Percentiles rank a stretch among this genome's conserved stretches.
phyloP scores from a whole-genome alignment of 306 rosid species.

The Sphenostylis stenocarpa region DNA sequence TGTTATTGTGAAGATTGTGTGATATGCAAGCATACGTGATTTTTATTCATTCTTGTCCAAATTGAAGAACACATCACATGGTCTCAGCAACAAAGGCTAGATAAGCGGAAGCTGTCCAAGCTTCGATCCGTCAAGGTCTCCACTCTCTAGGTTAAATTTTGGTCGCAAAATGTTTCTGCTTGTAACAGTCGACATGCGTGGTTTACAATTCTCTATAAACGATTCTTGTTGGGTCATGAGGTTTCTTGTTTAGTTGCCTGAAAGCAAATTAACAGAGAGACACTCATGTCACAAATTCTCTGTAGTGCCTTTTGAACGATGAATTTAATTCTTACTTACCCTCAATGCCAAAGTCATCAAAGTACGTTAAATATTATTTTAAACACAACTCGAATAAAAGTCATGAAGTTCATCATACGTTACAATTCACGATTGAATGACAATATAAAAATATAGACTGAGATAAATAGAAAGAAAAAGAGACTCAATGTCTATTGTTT shows the following conservation, averaged over 20 bases:
- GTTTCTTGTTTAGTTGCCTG: neutral
- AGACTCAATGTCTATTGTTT: no score
- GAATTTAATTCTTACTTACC: no score
- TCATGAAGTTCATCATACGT: no score
- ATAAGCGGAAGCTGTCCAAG: slow-evolving; percentile 22
- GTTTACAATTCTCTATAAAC: neutral
- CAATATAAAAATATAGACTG: no score
- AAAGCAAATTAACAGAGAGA: neutral
- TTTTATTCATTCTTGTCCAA: neutral
- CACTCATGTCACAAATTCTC: neutral
- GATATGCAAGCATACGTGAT: neutral
- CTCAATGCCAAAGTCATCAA: no score
- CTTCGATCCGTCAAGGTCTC: neutral
- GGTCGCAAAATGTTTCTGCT: neutral
- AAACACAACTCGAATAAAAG: no score
- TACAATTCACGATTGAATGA: no score
- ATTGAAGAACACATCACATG: slow-evolving; percentile 18
- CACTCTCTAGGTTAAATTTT: neutral
- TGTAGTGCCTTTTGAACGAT: no score
- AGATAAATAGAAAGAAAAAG: no score
- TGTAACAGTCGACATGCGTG: neutral
- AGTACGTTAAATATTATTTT: no score
- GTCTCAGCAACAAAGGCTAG: neutral
- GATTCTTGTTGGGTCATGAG: neutral
- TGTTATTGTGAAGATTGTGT: neutral